Evolutionary conservation across 306 rosid genomes (phyloP).

Genomic region (Prunus padus): DNA sequence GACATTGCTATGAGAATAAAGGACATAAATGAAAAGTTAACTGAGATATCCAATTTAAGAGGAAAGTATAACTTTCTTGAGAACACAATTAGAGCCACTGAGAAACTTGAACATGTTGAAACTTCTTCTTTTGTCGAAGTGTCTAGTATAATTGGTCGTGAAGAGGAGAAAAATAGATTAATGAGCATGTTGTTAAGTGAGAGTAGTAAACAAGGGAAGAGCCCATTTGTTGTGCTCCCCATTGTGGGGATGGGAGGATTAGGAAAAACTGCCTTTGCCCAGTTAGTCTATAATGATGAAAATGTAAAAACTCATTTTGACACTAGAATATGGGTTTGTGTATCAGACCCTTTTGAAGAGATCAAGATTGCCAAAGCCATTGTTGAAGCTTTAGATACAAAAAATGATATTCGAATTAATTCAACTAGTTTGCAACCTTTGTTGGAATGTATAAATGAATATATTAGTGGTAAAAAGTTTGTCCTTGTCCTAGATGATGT

Average conservation of each 20-base stretch:
- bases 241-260: conserved; percentile 11
- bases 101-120: background rate
- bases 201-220: background rate
- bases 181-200: background rate
- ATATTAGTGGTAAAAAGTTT: background rate
- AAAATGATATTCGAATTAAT: background rate
- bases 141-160: background rate
- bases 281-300: background rate
- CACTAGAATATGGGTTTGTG: background rate
- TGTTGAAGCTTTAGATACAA: background rate
- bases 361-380: conserved; percentile 1
- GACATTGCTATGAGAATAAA: no score
- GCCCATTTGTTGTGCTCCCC: background rate
- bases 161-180: background rate
- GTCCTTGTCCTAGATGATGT: conserved; percentile 21
- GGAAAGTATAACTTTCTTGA: no score
- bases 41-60: no score
- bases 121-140: background rate
- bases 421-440: background rate
- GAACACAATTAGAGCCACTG: background rate
- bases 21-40: no score
- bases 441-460: background rate
- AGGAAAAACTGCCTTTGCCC: conserved; percentile 5
- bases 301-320: background rate
- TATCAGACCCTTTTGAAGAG: background rate